Evolutionary conservation across 352 stramenopile genomes (phyloP).

Genomic region (Aphanomyces stellatus): DNA sequence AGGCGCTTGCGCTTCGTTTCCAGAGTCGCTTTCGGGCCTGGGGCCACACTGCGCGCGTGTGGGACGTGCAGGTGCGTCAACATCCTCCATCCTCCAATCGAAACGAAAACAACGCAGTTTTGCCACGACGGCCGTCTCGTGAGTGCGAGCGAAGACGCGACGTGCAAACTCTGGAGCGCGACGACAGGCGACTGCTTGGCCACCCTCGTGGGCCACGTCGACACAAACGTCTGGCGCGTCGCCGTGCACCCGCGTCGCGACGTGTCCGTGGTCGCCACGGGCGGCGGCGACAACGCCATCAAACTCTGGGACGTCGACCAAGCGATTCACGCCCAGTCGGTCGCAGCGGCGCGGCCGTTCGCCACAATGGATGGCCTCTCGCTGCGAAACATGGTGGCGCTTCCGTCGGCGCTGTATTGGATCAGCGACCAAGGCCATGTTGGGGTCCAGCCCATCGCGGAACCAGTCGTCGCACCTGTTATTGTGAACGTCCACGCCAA

Average conservation of each 20-base stretch:
- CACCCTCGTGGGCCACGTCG: slow-evolving; percentile 63
- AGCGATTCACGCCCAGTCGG: not conserved
- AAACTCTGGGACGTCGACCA: slow-evolving; percentile 58
- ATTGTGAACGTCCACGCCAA: not conserved
- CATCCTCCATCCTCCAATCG: not conserved
- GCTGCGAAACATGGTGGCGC: not conserved
- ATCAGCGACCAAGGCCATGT: slow-evolving; percentile 9
- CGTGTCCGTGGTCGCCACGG: slow-evolving; percentile 40
- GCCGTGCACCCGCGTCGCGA: slow-evolving; percentile 46
- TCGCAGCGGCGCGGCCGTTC: not conserved
- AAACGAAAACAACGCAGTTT: slow-evolving; percentile 35
- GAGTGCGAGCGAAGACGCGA: slow-evolving; percentile 68
- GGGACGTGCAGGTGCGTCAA: slow-evolving; percentile 43
- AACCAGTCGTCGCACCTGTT: not conserved
- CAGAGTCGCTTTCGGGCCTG: slow-evolving; percentile 57
- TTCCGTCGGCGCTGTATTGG: not conserved
- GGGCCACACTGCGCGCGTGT: slow-evolving; percentile 76
- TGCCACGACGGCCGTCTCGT: slow-evolving; percentile 25
- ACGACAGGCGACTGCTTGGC: slow-evolving; percentile 47
- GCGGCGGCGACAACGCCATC: slow-evolving; percentile 62
- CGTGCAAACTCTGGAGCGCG: slow-evolving; percentile 64
- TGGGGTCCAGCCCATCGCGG: not conserved
- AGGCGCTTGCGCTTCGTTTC: slow-evolving; percentile 23
- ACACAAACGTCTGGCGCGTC: slow-evolving; percentile 69
- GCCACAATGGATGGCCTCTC: not conserved